A percentile compares a stretch with the other conserved stretches of the same genome.
These are phyloP conservation scores for Phytophthora ohioensis DNA, from an alignment of 352 stramenopile species.

Conservation along the genomic window DNA sequence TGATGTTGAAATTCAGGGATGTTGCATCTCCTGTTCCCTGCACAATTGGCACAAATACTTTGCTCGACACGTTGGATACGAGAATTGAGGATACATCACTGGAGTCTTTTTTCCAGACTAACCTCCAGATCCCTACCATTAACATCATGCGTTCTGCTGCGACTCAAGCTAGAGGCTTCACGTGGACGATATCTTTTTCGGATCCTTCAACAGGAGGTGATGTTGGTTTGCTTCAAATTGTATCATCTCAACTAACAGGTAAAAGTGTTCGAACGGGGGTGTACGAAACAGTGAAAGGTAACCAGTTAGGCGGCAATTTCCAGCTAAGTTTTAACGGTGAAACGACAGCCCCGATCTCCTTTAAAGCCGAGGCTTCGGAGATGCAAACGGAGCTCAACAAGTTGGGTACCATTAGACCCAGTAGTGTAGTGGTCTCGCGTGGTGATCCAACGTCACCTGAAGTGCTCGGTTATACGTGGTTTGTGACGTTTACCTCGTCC, in stretches of 20 bases:
- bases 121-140: conserved; percentile 60
- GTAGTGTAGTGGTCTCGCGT: conserved; percentile 87
- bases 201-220: conserved; percentile 82
- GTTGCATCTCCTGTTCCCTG: conserved; percentile 49
- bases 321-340: conserved; percentile 95
- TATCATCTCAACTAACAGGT: conserved; percentile 48
- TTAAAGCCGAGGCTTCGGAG: conserved; percentile 80
- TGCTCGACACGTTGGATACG: conserved; percentile 33
- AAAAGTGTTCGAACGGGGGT: conserved; percentile 56
- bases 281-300: conserved; percentile 83
- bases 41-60: conserved; percentile 55
- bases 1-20: conserved; percentile 63
- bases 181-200: conserved; percentile 83
- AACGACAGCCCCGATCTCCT: conserved; percentile 91
- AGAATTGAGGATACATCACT: conserved; percentile 49
- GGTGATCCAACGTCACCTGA: conserved; percentile 62
- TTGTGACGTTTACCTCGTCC: conserved; percentile 95
- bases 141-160: conserved; percentile 66
- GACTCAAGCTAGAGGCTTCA: conserved; percentile 77
- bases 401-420: conserved; percentile 93
- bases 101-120: conserved; percentile 47
- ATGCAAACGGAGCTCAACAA: conserved; percentile 93
- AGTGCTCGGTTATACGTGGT: conserved; percentile 91
- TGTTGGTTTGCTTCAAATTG: conserved; percentile 60
- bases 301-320: conserved; percentile 92